Conservation (phyloP, 179 eudicot genomes). For the Actinidia arguta region DNA sequence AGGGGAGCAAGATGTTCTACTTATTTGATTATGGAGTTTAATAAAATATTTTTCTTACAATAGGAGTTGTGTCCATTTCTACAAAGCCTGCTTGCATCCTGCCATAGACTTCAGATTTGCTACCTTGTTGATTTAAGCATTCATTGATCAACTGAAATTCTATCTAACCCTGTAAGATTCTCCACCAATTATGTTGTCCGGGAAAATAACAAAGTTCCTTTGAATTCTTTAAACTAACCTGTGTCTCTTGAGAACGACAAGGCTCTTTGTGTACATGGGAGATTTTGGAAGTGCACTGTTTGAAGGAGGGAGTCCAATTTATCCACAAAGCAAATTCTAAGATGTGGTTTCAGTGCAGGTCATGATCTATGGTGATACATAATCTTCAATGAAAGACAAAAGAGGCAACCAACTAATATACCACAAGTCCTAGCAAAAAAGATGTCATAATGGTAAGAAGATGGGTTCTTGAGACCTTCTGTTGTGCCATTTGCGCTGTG, state of each 20-base stretch:
- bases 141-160: slow-evolving; percentile 22
- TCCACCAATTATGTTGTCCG: neutral
- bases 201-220: neutral
- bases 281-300: slow-evolving; percentile 37
- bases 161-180: neutral
- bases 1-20: neutral
- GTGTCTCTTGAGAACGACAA: slow-evolving; percentile 29
- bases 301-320: slow-evolving; percentile 36
- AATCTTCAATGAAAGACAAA: neutral
- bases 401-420: neutral
- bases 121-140: slow-evolving; percentile 26
- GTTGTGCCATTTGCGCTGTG: slow-evolving; percentile 38
- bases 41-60: neutral
- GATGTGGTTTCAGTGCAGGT: neutral
- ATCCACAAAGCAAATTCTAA: slow-evolving; percentile 33
- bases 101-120: slow-evolving; percentile 31
- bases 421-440: slow-evolving; percentile 39
- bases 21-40: neutral
- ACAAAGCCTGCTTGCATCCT: slow-evolving; percentile 27
- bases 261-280: slow-evolving; percentile 41
- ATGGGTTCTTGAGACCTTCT: slow-evolving; percentile 34
- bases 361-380: neutral
- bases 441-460: slow-evolving; percentile 38
- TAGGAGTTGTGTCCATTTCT: slow-evolving; percentile 20
- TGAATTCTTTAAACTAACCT: slow-evolving; percentile 11